A percentile compares a stretch with the other conserved stretches of the same genome.
phyloP scores from a whole-genome alignment of 2,329 filamentous ascomycete species.

The Tolypocladium pustulatum region DNA sequence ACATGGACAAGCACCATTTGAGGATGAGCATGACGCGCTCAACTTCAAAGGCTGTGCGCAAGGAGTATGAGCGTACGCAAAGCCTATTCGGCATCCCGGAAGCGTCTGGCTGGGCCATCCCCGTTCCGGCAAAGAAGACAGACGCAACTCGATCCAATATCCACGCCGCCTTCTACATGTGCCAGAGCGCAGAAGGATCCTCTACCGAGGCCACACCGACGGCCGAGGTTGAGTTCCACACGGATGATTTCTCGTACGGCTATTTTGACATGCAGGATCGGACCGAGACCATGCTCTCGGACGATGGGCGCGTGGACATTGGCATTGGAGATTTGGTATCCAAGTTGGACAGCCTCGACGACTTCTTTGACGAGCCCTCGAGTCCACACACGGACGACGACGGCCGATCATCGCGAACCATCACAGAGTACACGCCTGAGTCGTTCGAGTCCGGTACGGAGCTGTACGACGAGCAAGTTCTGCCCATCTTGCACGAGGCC shows the following conservation, averaged over 20 bases:
- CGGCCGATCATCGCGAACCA: slow-evolving; percentile 49
- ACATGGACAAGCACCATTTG: slow-evolving; percentile 88
- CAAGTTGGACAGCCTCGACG: slow-evolving; percentile 68
- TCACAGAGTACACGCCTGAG: slow-evolving; percentile 55
- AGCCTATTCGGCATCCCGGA: slow-evolving; percentile 96
- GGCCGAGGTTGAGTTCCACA: slow-evolving; percentile 84
- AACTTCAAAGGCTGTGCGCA: slow-evolving; percentile 74
- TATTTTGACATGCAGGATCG: slow-evolving; percentile 65
- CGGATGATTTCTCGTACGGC: slow-evolving; percentile 75
- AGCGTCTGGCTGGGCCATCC: slow-evolving; percentile 91
- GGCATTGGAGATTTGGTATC: slow-evolving; percentile 68
- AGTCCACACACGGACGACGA: slow-evolving; percentile 49
- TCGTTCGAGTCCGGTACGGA: slow-evolving; percentile 66
- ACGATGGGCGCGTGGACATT: slow-evolving; percentile 61
- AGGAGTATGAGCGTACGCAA: slow-evolving; percentile 89
- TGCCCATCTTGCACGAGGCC: slow-evolving; percentile 82
- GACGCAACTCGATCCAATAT: slow-evolving; percentile 82
- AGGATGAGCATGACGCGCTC: slow-evolving; percentile 97
- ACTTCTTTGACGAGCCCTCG: slow-evolving; percentile 66
- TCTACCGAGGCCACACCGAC: slow-evolving; percentile 54
- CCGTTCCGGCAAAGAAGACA: slow-evolving; percentile 82
- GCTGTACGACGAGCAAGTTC: slow-evolving; percentile 85
- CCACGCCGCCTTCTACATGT: slow-evolving; percentile 92
- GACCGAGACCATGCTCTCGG: slow-evolving; percentile 86
- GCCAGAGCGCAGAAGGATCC: slow-evolving; percentile 55